Evolutionary conservation across 352 stramenopile species (phyloP), one percentile per base, ranked within the genome.

Genomic region (Phytophthora sojae): DNA sequence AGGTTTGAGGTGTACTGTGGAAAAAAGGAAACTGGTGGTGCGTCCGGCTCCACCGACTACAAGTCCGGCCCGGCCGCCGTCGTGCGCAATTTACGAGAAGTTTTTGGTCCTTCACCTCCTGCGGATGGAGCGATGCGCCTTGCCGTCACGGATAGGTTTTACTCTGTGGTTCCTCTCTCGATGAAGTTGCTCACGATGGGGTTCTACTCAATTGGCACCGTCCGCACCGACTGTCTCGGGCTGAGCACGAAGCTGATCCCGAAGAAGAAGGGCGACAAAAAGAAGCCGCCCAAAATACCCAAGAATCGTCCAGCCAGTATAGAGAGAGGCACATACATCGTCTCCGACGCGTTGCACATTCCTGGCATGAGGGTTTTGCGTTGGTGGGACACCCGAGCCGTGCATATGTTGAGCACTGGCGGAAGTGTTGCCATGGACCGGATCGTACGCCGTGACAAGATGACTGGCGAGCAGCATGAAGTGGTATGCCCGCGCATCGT

Each of bases 141-240:
- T 49, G 42, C 23, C 4, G 42, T 23, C 17, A 49, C 17, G 2
- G 42, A 49, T 49, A 19, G 42, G 15, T 4, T 49, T 23, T 49
- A 23, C 15, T 49, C 14, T 7, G 14, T 15, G 42, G 42, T 49
- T 19, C 42, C 42, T 19, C 17, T 49, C 4, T 23, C 42, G 3
- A 49, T 49, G 42, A 14, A 49, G 42, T 15, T 49, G 14, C 17
- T 49, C 15, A 49, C 42, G 42, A 49, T 49, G 15, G 4, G 42
- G 42, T 21, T 49, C 42, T 49, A 49, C 42, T 23, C 42, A 23
- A 49, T 49, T 49, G 42, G 42, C 42, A 49, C 42, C 42, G 42
- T 23, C 5, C 42, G 42, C 8, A 23, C 42, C 6, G 42, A 49
- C 17, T 15, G 42, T 23, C 42, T 23, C 3, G 42, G 42, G 2